These are phyloP conservation scores for Trichocladium uniseriatum DNA, from an alignment of 495 filamentous ascomycete genomes.

Conservation along the genomic window DNA sequence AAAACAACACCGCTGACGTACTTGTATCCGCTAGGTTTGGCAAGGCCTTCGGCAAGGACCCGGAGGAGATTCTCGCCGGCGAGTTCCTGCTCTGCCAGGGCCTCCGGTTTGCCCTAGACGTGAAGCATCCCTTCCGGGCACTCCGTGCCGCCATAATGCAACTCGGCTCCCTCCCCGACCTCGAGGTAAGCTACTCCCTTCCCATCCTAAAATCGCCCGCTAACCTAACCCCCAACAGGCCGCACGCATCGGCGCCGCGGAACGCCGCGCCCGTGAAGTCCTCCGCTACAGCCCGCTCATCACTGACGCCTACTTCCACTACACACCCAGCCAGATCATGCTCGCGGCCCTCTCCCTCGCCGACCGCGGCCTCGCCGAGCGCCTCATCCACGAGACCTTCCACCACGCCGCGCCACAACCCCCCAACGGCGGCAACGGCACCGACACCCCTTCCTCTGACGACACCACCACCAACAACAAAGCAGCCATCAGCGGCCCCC, in stretches of 20 bases:
- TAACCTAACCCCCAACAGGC: conserved; percentile 16
- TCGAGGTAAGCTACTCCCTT: conserved; percentile 21
- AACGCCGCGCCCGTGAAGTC: conserved; percentile 57
- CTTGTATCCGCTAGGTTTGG: conserved; percentile 38
- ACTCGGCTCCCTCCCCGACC: conserved; percentile 44
- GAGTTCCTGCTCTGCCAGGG: conserved; percentile 89
- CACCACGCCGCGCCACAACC: conserved; percentile 13
- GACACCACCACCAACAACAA: conserved; percentile 10
- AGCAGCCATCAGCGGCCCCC: conserved; percentile 22
- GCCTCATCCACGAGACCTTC: conserved; percentile 68
- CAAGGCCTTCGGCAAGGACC: conserved; percentile 48
- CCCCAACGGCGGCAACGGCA: conserved; percentile 11
- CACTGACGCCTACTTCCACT: conserved; percentile 92
- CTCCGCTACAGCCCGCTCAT: conserved; percentile 72
- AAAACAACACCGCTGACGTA: too few relatives aligned
- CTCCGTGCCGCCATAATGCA: conserved; percentile 83
- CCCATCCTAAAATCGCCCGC: conserved; percentile 13
- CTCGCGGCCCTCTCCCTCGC: conserved; percentile 66
- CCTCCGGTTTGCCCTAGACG: conserved; percentile 86
- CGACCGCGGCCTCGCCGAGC: conserved; percentile 60
- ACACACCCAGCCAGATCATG: conserved; percentile 90
- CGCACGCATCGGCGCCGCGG: conserved; percentile 54
- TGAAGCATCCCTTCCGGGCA: conserved; percentile 82
- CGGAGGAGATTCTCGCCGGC: conserved; percentile 68
- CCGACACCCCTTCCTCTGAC: conserved; percentile 12